Evolutionary conservation across 108 stramenopile species (phyloP).

Genomic region (Cyclotella sp.): DNA sequence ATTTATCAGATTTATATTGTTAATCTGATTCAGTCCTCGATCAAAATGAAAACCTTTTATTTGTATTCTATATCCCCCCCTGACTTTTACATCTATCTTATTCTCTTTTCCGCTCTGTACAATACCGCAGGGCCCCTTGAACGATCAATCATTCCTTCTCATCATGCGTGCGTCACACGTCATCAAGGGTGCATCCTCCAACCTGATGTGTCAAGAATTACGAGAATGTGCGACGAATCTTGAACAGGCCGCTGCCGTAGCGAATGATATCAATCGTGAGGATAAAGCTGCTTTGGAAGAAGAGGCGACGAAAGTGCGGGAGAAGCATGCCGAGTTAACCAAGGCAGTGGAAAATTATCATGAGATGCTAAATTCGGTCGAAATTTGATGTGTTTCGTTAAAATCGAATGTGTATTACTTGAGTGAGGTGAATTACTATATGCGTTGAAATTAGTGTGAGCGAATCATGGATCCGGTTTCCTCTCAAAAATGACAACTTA

Average conservation of each 20-base stretch:
- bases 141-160: constrained; percentile 62
- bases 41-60: too few species aligned
- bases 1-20: too few species aligned
- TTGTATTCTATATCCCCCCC: too few species aligned
- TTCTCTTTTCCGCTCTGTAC: not conserved
- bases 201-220: constrained; percentile 90
- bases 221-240: constrained; percentile 66
- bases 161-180: constrained; percentile 87
- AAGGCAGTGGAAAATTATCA: constrained; percentile 67
- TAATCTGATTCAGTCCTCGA: too few species aligned
- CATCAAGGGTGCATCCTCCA: constrained; percentile 93
- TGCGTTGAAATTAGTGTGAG: not conserved
- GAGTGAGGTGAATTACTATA: not conserved
- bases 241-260: constrained; percentile 66
- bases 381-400: constrained; percentile 40
- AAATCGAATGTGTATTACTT: not conserved
- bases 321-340: constrained; percentile 56
- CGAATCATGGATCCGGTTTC: too few species aligned
- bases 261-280: constrained; percentile 34
- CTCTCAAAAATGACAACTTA: too few species aligned
- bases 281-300: constrained; percentile 28
- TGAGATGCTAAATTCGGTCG: constrained; percentile 58
- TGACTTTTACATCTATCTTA: constrained; percentile 6
- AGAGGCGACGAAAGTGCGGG: constrained; percentile 49
- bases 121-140: constrained; percentile 54